Base-by-base conservation (phyloP, 108 stramenopile species). In the Aurantiochytrium sp. region DNA sequence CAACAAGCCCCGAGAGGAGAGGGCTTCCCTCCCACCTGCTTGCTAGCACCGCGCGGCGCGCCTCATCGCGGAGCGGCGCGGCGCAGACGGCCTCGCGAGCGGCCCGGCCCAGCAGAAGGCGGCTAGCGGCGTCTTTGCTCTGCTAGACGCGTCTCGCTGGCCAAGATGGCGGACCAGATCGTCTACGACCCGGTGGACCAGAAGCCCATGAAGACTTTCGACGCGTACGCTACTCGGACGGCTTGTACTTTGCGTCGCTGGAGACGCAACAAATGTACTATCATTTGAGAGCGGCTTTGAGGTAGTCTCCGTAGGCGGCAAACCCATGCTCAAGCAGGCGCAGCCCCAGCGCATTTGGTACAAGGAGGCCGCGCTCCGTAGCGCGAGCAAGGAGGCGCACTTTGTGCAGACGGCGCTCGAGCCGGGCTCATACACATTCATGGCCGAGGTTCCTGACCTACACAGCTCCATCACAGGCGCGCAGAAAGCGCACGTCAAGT, bases 221-320 rank as follows among this genome's bases (percentile, higher is more conserved):
- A 81, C 19, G 73, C 73, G 45, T 81, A 81, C 73, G 73, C 73
- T 12, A 48, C 73, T 48, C 39, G 39, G 73, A 81, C 30, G 45
- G 45, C 73, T 42, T 81, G 36, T 81, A 1, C 24, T 81, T 81
- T 42, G 73, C 42, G 6, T 81, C 73, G 39, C 45, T 81, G 39
- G 73, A 81, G 73, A 81, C 73, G 45, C 73, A 81, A 24, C 73
- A 81, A 42, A 81, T 81, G 73, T 81, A 81, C 39, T 81, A 81
- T 81, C 39, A 81, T 42, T n/a, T 81, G 42, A 41, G 17, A 81
- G 30, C 2, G 73, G 73, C 73, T 81, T 81, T n/a, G 73, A 81
- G 39, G 73, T 81, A 0, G 45, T 81, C 12, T 6, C 32, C 1
- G 45, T 30, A 48, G 73, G 45, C 12, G 45, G 45, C 17, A 81